Evolutionary conservation across 768 basidiomycete species (phyloP), one percentile per base, ranked within the genome.

Genomic region (Coprinopsis strossmayeri): DNA sequence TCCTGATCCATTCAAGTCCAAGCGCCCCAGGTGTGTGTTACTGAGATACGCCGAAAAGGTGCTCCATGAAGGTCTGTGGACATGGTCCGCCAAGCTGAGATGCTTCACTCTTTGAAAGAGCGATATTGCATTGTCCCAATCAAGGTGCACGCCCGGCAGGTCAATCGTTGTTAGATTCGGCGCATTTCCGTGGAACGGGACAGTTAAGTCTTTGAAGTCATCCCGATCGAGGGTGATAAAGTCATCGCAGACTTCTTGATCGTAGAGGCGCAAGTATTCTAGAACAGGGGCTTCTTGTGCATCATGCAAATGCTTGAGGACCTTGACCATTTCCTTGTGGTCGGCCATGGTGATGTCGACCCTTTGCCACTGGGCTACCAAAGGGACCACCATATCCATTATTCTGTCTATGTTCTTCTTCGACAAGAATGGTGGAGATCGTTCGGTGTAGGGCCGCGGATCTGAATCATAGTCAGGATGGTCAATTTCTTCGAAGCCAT

Each of bases 91-190:
- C 34, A 88, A 66, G 55, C 82, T 76, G 18, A 88, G 59, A 13
- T 76, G 71, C 20, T 55, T 58, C 23, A 88, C 64, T 11, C 68
- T 70, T 15, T 57, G 53, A 20, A 84, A 67, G 55, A 78, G 69
- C 7, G 61, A 49, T 18, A 70, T 59, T 13, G 71, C 66, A 27
- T 68, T 64, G 25, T 72, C 67, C 87, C 87, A 89, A 48, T 81
- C 73, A 28, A 88, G 61, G 53, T 85, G 85, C 3, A 87, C 80
- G 30, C 84, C 85, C 79, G 81, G 84, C 23, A 89, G 67, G 9
- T 67, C 65, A 27, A 78, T 61, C 2, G 64, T 56, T 17, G 59
- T 64, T 12, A 89, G 65, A 5, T 66, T 70, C 1, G 87, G 87
- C 15, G 71, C 71, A 23, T 74, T 71, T 2, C 76, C 70, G 48